phyloP scores from a whole-genome alignment of 768 basidiomycete species.

The Galerina marginata region DNA sequence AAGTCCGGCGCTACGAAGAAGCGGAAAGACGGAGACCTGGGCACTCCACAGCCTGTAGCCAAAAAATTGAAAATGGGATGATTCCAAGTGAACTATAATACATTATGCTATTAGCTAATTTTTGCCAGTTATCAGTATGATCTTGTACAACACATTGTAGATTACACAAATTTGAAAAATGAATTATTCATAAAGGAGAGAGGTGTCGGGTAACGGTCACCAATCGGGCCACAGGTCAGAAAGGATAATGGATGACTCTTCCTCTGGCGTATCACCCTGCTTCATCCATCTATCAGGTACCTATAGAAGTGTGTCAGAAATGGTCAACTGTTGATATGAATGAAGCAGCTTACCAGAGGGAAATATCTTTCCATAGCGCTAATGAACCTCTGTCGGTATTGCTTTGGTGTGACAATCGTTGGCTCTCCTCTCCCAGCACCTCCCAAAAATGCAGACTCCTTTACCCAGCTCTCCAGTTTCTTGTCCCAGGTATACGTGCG shows the following conservation, averaged over 20 bases:
- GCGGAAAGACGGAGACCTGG: constrained; percentile 75
- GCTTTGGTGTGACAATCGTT: constrained; percentile 94
- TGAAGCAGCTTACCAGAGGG: constrained; percentile 62
- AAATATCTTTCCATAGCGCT: constrained; percentile 92
- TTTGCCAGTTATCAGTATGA: constrained; percentile 10
- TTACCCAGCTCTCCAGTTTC: constrained; percentile 97
- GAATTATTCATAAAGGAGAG: neutral
- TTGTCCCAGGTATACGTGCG: constrained; percentile 99
- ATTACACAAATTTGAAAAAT: constrained; percentile 8
- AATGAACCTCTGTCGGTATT: constrained; percentile 88
- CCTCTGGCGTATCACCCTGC: constrained; percentile 77
- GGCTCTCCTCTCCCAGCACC: constrained; percentile 86
- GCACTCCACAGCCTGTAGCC: constrained; percentile 57
- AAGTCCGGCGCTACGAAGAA: constrained; percentile 64
- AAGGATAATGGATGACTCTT: constrained; percentile 59
- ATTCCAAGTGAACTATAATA: constrained; percentile 18
- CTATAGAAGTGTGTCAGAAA: constrained; percentile 40
- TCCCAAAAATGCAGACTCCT: constrained; percentile 91
- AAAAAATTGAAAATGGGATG: constrained; percentile 72
- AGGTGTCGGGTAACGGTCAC: constrained; percentile 33
- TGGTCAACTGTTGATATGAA: constrained; percentile 1
- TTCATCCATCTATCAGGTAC: constrained; percentile 94
- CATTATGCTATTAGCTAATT: constrained; percentile 21
- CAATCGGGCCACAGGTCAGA: constrained; percentile 71
- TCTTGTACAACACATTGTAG: constrained; percentile 34